phyloP scores from a whole-genome alignment of 2,329 filamentous ascomycete genomes.

The Coniochaeta sp. region DNA sequence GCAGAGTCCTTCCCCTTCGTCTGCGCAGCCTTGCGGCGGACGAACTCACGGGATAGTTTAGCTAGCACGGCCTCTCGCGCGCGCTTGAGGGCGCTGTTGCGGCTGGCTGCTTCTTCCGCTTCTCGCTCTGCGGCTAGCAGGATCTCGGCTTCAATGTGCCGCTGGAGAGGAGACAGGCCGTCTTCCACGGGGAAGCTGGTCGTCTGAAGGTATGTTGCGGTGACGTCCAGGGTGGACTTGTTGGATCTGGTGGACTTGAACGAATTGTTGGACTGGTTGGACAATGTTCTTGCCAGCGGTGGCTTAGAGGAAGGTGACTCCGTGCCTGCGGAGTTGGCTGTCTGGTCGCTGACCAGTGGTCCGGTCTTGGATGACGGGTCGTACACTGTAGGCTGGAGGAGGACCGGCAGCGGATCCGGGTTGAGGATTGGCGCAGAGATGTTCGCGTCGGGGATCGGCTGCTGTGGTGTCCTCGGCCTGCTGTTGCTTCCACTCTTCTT shows the following conservation, averaged over 20 bases:
- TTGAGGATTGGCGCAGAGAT: constrained; percentile 45
- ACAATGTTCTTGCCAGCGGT: not conserved
- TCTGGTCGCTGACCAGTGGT: constrained; percentile 5
- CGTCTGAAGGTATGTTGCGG: constrained; percentile 5
- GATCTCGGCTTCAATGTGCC: constrained; percentile 51
- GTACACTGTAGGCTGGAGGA: constrained; percentile 51
- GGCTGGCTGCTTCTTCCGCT: constrained; percentile 49
- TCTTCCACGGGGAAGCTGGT: constrained; percentile 24
- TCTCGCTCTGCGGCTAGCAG: constrained; percentile 29
- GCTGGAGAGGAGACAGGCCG: constrained; percentile 50
- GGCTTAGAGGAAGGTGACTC: constrained; percentile 6
- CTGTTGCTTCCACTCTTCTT: constrained; percentile 7
- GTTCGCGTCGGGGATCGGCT: constrained; percentile 15
- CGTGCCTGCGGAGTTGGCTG: constrained; percentile 5
- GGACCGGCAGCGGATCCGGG: constrained; percentile 39
- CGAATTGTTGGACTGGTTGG: constrained; percentile 2
- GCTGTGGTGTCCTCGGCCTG: constrained; percentile 11
- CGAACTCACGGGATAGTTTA: constrained; percentile 49
- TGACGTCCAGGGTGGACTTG: constrained; percentile 2
- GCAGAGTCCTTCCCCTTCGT: constrained; percentile 21
- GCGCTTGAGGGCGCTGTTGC: constrained; percentile 46
- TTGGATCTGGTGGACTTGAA: constrained; percentile 3
- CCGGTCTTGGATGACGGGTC: constrained; percentile 28
- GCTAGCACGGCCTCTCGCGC: constrained; percentile 54
- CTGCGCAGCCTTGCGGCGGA: constrained; percentile 11